Percentiles rank a stretch among this genome's conserved stretches.
phyloP scores from a whole-genome alignment of 306 rosid species.

The Quercus alba region DNA sequence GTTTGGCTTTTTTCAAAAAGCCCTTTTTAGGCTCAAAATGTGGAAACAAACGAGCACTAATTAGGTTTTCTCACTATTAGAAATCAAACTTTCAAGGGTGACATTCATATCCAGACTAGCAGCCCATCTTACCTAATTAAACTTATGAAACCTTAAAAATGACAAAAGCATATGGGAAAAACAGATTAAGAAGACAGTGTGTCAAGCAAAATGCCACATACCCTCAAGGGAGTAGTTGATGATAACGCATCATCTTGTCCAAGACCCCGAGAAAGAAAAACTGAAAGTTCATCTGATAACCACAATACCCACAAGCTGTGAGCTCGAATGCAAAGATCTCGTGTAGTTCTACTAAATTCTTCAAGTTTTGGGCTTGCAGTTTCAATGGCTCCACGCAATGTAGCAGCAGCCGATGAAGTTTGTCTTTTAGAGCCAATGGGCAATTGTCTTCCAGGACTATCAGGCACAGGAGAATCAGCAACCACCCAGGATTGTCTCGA shows the following conservation, averaged over 20 bases:
- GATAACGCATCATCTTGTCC: constrained; percentile 73
- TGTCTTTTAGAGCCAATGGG: constrained; percentile 47
- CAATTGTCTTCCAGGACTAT: constrained; percentile 48
- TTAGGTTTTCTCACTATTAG: no score
- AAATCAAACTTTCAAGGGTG: no score
- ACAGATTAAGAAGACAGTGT: constrained; percentile 12
- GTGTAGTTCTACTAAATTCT: constrained; percentile 59
- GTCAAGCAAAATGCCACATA: constrained; percentile 1
- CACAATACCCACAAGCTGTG: constrained; percentile 85
- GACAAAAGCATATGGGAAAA: neutral
- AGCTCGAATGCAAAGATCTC: constrained; percentile 82
- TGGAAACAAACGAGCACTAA: no score
- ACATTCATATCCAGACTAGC: neutral
- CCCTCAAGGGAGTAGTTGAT: constrained; percentile 77
- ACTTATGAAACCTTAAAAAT: neutral
- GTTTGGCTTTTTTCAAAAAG: no score
- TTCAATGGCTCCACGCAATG: constrained; percentile 77
- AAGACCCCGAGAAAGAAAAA: constrained; percentile 63
- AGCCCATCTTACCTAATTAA: neutral
- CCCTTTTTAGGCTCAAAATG: no score
- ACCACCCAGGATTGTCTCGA: constrained; percentile 60
- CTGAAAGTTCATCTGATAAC: constrained; percentile 77
- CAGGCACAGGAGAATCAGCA: constrained; percentile 53
- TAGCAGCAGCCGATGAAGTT: constrained; percentile 63
- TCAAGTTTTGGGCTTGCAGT: constrained; percentile 74